Base-by-base conservation (phyloP, 2,329 filamentous ascomycete species). In the Epichloe gansuensis region DNA sequence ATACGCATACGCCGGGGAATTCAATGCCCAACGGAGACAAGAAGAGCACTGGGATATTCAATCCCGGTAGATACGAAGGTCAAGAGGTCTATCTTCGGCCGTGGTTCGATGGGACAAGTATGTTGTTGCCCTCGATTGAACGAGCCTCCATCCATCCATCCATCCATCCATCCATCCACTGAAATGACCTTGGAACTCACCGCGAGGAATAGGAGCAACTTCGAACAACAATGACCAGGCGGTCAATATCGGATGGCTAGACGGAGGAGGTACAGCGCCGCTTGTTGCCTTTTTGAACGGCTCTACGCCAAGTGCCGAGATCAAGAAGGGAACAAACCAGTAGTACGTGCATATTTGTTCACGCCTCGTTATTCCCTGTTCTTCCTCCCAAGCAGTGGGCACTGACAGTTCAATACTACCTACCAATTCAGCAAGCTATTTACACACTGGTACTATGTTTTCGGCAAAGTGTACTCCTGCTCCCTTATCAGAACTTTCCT, bases 21-120 rank as follows among this genome's bases (percentile, higher is more conserved):
- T 53, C 44, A 5, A 25, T 62, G 17, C 53, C 54, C 13, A 54
- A 58, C 15, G 49, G 55, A 9, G 48, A 56, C 7, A 25, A 52
- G 12, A 52, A 58, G 9, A 56, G 60, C 31, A 62, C 61, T 1
- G 65, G 65, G 3, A 66, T 66, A 21, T 60, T 67, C 34, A 64
- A 62, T 39, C 51, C 52, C 3, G 65, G 65, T 6, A 50, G 25
- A 1, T 64, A 59, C 49, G 25, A 59, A 11, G 57, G 54, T 3
- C 17, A 55, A 11, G 21, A 53, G 15, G 59, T 67, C 2, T 54
- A 63, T 50, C 58, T 67, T 2, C 52, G 56, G 31, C 56, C 61
- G 15, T 67, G 58, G 57, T 68, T 68, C 51, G 61, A 67, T 47
- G 65, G 65, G 25, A 58, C 61, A 17, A 61, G 59, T 60, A 59